Conservation (phyloP, 306 rosid species). For the Rubus idaeus region DNA sequence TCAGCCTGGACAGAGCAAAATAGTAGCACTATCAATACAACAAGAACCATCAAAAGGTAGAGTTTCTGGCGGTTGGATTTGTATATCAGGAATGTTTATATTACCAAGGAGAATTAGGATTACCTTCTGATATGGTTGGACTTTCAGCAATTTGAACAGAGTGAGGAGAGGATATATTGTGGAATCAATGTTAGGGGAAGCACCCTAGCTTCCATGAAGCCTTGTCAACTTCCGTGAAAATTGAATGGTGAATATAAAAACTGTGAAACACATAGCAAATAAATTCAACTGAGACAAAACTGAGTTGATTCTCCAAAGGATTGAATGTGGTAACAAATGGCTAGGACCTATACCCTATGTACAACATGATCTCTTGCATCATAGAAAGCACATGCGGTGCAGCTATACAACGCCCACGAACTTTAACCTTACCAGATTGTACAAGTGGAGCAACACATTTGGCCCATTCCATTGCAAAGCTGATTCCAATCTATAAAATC, state of each 20-base stretch:
- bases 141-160: slow-evolving; percentile 55
- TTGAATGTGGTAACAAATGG: neutral
- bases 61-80: neutral
- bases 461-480: slow-evolving; percentile 90
- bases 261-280: slow-evolving; percentile 36
- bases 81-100: slow-evolving; percentile 9
- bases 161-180: slow-evolving; percentile 60
- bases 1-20: slow-evolving; percentile 56
- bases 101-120: neutral
- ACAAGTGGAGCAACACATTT: slow-evolving; percentile 61
- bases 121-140: slow-evolving; percentile 64
- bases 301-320: neutral
- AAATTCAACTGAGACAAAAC: neutral
- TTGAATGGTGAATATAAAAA: slow-evolving; percentile 55
- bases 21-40: neutral
- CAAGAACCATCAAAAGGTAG: neutral
- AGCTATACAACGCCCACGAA: slow-evolving; percentile 65
- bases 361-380: slow-evolving; percentile 71
- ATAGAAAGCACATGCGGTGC: slow-evolving; percentile 49
- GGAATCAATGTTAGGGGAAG: slow-evolving; percentile 43
- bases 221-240: slow-evolving; percentile 45
- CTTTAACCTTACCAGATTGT: slow-evolving; percentile 51
- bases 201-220: slow-evolving; percentile 69
- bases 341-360: slow-evolving; percentile 48
- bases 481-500: slow-evolving; percentile 80